Evolutionary conservation across 768 basidiomycete genomes (phyloP), one percentile per base, ranked within the genome.

Genomic region (Leccinellum luteum): DNA sequence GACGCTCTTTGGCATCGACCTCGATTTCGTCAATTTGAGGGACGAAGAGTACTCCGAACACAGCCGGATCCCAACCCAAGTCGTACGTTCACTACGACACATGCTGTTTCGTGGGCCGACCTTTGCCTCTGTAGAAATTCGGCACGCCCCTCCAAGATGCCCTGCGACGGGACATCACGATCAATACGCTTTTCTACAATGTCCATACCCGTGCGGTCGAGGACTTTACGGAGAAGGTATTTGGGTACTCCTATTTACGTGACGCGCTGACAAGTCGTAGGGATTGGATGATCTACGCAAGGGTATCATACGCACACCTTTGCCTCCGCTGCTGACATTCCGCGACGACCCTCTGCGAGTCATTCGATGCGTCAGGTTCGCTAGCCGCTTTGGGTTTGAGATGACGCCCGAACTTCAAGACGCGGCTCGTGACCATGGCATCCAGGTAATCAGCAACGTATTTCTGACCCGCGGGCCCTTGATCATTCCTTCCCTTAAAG

Each of bases 111-210:
- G 6, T 28, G 15, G 2, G 9, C 48, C 62, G 51, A 63, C 45
- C 57, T 19, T 34, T 27, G 6, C 14, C 32, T 34, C 51, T 45
- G 8, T 66, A 98, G 96, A 79, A 82, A 32, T 96, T 94, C 55
- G 97, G 97, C 7, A 96, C 95, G 3, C 94, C 96, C 0, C 67
- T 90, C 14, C 82, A 98, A 75, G 97, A 99, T 69, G 94, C 97
- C 2, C 70, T 90, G 49, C 79, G 97, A 52, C 79, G 97, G 65
- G 97, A 99, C 70, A 84, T 90, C 28, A 98, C 97, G 1, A 97
- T 99, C 71, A 99, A 99, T 68, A 78, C 96, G 0, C 76, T 99
- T 7, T 98, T 98, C 75, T 98, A 95, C 76, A 98, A 99, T 62
- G 83, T 99, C 1, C 94, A 97, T 66, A 86, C 88, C 1, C 82